phyloP scores from a whole-genome alignment of 345 rosid species.

The Streptanthus diversifolius region DNA sequence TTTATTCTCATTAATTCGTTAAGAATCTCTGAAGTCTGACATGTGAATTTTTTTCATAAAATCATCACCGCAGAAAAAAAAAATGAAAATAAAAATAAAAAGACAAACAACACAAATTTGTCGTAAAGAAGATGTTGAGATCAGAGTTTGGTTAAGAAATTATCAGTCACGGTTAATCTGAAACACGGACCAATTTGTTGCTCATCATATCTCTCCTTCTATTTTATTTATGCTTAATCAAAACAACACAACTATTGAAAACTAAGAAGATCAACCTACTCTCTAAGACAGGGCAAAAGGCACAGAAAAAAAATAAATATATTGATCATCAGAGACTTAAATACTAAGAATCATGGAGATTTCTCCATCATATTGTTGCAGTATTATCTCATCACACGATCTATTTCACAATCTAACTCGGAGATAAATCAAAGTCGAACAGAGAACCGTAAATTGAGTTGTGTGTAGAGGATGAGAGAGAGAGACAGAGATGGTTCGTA shows the following conservation, averaged over 20 bases:
- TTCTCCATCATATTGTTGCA: slow-evolving; percentile 40
- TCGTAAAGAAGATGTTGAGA: not conserved
- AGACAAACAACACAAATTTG: not conserved
- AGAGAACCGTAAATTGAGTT: not conserved
- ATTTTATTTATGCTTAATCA: not conserved
- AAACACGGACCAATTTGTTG: slow-evolving; percentile 39
- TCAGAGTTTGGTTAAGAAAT: slow-evolving; percentile 33
- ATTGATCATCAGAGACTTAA: slow-evolving; percentile 39
- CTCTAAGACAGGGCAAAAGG: not conserved
- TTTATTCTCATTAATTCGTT: slow-evolving; percentile 28
- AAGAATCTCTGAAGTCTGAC: slow-evolving; percentile 40
- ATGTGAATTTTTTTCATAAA: slow-evolving; percentile 34
- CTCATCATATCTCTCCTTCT: slow-evolving; percentile 35
- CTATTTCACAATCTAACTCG: not conserved
- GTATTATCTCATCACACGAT: slow-evolving; percentile 31
- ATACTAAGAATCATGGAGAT: slow-evolving; percentile 33
- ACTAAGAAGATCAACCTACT: not conserved
- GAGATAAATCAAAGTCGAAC: not conserved
- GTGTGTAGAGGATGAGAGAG: not conserved
- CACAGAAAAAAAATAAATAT: not conserved
- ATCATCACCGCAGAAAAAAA: slow-evolving; percentile 14
- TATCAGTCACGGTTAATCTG: slow-evolving; percentile 35
- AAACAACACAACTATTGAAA: not conserved
- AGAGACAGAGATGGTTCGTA: not conserved
- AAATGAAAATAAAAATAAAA: rapidly evolving